These are phyloP conservation scores for Populus tremula DNA, from an alignment of 345 rosid genomes.

Conservation along the genomic window DNA sequence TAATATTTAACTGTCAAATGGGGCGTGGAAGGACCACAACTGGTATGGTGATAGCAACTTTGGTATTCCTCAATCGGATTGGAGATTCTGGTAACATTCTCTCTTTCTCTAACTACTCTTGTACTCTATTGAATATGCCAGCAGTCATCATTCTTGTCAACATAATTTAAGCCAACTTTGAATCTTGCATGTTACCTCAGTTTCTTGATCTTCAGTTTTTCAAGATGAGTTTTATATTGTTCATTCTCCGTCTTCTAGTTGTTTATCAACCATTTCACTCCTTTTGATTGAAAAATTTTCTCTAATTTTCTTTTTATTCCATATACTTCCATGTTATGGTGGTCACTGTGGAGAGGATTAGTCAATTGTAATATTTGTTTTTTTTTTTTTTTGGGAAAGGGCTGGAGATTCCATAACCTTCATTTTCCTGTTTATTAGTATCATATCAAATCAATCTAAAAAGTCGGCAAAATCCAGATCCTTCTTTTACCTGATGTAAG, in stretches of 20 bases:
- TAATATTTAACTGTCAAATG: constrained; percentile 96
- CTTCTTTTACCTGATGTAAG: not conserved
- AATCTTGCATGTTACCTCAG: not conserved
- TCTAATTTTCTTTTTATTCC: not conserved
- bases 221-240: not conserved
- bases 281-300: not conserved
- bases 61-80: constrained; percentile 80
- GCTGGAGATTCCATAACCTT: not conserved
- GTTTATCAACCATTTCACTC: not conserved
- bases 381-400: not conserved
- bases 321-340: not conserved
- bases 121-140: not conserved
- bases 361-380: not conserved
- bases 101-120: constrained; percentile 18
- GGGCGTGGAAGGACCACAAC: constrained; percentile 99
- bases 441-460: not conserved
- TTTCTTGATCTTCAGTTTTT: not conserved
- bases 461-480: not conserved
- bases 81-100: constrained; percentile 75
- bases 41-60: constrained; percentile 97
- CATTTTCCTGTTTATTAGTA: not conserved
- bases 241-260: not conserved
- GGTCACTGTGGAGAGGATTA: not conserved
- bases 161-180: not conserved
- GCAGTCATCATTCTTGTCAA: not conserved